Base-by-base conservation (phyloP, 2,329 filamentous ascomycete species). In the Cordyceps cicadae region DNA sequence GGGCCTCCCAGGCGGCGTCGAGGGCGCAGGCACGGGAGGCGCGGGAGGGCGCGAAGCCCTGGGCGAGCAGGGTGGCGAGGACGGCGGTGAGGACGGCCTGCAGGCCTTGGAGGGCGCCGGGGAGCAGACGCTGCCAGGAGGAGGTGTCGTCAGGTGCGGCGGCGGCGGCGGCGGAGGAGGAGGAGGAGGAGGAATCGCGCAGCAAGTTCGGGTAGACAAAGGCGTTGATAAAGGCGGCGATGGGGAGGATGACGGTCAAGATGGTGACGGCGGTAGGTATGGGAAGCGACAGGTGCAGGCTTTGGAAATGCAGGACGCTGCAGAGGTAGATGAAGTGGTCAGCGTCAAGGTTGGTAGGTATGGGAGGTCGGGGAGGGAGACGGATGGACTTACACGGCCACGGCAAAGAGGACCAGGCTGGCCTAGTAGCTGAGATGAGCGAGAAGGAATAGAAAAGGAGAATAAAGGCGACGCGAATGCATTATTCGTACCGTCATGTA, bases 1-100 rank as follows among this genome's bases (percentile, higher is more conserved):
- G 68, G 3, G 62, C 64, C 65, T 76, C 73, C 87, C 87, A 90
- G 45, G 69, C 70, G 3, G 74, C 73, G 9, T 82, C 74, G n/a
- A 90, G 71, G 1, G 75, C 72, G 68, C 87, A 89, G n/a, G 75
- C 66, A 8, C 73, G 63, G 15, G 39, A 4, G 39, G 64, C 48
- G 1, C 63, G 62, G 1, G 75, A 74, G 0, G 76, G 72, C 0
- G 70, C 59, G 17, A 72, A 63, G 17, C 69, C 67, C 59, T 74
- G 68, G 34, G 75, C 65, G 15, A 80, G 70, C 8, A 81, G 67
- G 0, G 79, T 79, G 2, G 77, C 77, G 2, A 82, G 71, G 6
- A 80, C 68, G 7, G 77, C 72, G 1, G 75, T 70, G 4, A 78
- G 43, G 21, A 79, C 67, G 8, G 69, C 74, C 59, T 81, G 79